Conservation (phyloP, 192 early-diverging fungal genomes). For the Backusella mclennaniae region DNA sequence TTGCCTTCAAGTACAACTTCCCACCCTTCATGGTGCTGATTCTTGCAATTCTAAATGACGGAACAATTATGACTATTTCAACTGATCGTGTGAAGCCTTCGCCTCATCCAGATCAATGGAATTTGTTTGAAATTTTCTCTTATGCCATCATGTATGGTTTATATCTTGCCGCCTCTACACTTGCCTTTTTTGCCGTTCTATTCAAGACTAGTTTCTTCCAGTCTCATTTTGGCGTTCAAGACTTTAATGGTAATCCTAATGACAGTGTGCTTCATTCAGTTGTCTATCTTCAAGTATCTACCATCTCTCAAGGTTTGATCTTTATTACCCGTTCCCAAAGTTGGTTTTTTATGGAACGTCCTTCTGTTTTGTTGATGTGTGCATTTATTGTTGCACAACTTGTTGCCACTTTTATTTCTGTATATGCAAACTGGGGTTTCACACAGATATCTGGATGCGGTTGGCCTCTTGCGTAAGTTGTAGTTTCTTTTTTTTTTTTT, state of each 20-base stretch:
- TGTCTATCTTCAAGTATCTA: conserved; percentile 81
- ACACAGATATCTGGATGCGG: conserved; percentile 67
- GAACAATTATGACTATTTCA: conserved; percentile 91
- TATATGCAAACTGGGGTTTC: conserved; percentile 82
- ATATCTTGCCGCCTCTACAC: conserved; percentile 79
- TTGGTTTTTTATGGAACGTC: conserved; percentile 71
- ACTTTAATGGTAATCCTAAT: conserved; percentile 48
- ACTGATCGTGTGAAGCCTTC: conserved; percentile 84
- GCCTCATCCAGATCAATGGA: conserved; percentile 83
- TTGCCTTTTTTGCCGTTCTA: conserved; percentile 66
- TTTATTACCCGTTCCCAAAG: conserved; percentile 73
- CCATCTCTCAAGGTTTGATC: conserved; percentile 75
- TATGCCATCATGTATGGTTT: conserved; percentile 86
- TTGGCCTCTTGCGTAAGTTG: conserved; percentile 60
- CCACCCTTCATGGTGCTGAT: conserved; percentile 86
- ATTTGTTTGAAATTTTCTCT: conserved; percentile 82
- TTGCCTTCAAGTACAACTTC: conserved; percentile 81
- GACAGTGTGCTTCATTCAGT: conserved; percentile 69
- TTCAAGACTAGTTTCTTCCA: conserved; percentile 67
- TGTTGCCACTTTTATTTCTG: conserved; percentile 76
- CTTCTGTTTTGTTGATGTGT: conserved; percentile 59
- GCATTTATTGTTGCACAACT: conserved; percentile 74
- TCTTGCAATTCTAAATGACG: conserved; percentile 90
- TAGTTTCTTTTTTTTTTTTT: not conserved
- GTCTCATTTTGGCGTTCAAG: conserved; percentile 26